Conservation (phyloP, 352 stramenopile species). For the Pythium sp. region DNA sequence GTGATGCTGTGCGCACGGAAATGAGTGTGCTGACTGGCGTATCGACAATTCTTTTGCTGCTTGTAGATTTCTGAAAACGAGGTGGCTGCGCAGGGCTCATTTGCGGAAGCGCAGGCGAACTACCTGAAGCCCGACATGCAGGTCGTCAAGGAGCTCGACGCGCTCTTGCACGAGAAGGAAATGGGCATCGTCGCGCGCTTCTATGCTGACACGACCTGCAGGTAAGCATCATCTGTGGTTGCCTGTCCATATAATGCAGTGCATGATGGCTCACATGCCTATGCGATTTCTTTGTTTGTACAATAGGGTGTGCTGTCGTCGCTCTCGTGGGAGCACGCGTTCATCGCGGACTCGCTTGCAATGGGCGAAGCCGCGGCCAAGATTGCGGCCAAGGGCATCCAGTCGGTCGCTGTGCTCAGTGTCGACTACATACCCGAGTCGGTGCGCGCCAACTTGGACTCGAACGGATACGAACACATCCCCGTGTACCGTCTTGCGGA, state of each 20-base stretch:
- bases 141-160: constrained; percentile 85
- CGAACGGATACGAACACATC: constrained; percentile 42
- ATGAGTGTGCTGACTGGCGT: constrained; percentile 19
- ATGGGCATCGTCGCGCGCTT: constrained; percentile 97
- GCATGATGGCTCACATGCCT: neutral
- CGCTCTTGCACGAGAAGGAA: constrained; percentile 87
- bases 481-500: constrained; percentile 94
- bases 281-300: neutral
- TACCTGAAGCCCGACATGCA: constrained; percentile 85
- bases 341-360: constrained; percentile 41
- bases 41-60: no score
- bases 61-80: no score
- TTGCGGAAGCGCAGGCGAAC: constrained; percentile 72
- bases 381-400: no score
- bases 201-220: constrained; percentile 99
- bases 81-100: no score
- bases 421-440: no score
- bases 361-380: no score
- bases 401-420: no score
- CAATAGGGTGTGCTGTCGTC: constrained; percentile 72
- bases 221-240: constrained; percentile 33
- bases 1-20: neutral
- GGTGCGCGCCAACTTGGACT: no score
- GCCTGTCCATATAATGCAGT: neutral
- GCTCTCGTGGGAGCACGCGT: constrained; percentile 88